A percentile compares a stretch with the other conserved stretches of the same genome.
Evolutionary conservation across 176 grass and related monocot species (phyloP).

Genomic region (Rhipidocladum racemiflorum): DNA sequence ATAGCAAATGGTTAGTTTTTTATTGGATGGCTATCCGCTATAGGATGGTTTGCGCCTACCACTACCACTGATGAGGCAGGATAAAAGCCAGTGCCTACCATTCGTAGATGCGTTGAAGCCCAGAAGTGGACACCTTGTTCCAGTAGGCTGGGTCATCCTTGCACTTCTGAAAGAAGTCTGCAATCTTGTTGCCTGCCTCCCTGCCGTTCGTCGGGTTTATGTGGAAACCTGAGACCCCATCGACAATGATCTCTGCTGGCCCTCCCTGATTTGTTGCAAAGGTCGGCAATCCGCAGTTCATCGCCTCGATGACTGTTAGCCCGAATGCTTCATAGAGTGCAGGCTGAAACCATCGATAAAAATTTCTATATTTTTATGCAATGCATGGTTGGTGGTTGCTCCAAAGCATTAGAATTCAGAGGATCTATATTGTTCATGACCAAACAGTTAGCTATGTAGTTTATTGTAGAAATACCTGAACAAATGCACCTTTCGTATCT

Average conservation of each 20-base stretch:
- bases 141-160: constrained; percentile 73
- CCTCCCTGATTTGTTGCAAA: constrained; percentile 94
- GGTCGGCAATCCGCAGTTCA: constrained; percentile 90
- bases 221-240: constrained; percentile 89
- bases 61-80: not conserved
- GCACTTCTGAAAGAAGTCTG: constrained; percentile 87
- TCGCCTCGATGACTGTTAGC: constrained; percentile 87
- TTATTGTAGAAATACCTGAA: constrained; percentile 63
- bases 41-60: not conserved
- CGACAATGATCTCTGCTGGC: constrained; percentile 89
- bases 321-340: constrained; percentile 96
- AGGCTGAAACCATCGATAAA: constrained; percentile 61
- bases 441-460: not conserved
- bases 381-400: not conserved
- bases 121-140: constrained; percentile 85
- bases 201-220: constrained; percentile 73
- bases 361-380: no score
- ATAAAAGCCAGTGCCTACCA: constrained; percentile 36
- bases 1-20: not conserved
- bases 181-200: constrained; percentile 71
- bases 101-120: constrained; percentile 90
- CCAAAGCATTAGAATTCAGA: not conserved
- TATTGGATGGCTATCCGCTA: not conserved
- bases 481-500: constrained; percentile 85
- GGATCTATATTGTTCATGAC: not conserved